A percentile compares a stretch with the other conserved stretches of the same genome.
Evolutionary conservation across 768 basidiomycete species (phyloP).

Genomic region (Lactifluus piperatus): DNA sequence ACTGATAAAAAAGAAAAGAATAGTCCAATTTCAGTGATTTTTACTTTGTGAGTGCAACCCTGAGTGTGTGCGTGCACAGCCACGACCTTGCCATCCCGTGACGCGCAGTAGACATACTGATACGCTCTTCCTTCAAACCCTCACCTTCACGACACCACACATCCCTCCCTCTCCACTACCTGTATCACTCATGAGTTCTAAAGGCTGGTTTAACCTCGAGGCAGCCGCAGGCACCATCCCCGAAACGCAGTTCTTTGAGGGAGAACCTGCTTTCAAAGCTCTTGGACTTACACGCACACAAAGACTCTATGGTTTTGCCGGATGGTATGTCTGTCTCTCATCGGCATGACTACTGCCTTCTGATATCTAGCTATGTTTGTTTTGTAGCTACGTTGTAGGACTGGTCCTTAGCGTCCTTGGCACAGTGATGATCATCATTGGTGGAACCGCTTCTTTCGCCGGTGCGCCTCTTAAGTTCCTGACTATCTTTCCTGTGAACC

Average conservation of each 20-base stretch:
- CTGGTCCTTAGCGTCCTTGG: constrained; percentile 78
- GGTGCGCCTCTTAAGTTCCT: constrained; percentile 37
- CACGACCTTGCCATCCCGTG: no score
- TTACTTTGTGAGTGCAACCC: not conserved
- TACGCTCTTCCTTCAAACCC: not conserved
- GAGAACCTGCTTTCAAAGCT: constrained; percentile 79
- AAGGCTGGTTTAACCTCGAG: constrained; percentile 86
- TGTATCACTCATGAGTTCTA: constrained; percentile 40
- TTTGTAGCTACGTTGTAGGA: constrained; percentile 57
- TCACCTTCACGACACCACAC: not conserved
- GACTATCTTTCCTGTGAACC: not conserved
- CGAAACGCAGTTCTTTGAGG: constrained; percentile 79
- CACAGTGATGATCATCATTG: constrained; percentile 67
- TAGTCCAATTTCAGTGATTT: not conserved
- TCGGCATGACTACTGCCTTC: not conserved
- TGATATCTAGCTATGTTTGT: no score
- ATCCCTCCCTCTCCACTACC: not conserved
- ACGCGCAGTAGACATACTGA: no score
- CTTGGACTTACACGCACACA: constrained; percentile 73
- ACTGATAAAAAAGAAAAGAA: not conserved
- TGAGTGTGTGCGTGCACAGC: no score
- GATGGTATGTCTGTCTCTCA: constrained; percentile 48
- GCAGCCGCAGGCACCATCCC: constrained; percentile 52
- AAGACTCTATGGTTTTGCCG: constrained; percentile 78
- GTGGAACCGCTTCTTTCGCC: constrained; percentile 59